A percentile compares a stretch with the other conserved stretches of the same genome.
Conservation (phyloP, 257 asterid species). For the Gentiana dahurica region DNA sequence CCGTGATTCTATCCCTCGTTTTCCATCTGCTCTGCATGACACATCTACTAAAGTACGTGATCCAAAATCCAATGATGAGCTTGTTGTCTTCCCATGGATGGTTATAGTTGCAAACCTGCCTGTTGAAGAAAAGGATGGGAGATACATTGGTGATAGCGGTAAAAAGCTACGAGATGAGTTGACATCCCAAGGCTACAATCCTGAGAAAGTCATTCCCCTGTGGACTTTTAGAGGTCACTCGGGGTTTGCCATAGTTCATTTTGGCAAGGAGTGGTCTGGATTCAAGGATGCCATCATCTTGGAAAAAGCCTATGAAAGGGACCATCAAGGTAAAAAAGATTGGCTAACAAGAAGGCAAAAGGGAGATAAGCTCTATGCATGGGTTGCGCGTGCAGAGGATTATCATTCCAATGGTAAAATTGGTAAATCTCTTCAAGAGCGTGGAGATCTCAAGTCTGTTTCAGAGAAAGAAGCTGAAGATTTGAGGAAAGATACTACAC, state of each 20-base stretch:
- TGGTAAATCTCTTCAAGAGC: conserved; percentile 58
- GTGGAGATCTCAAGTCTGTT: conserved; percentile 72
- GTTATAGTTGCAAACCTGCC: conserved; percentile 68
- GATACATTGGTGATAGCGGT: conserved; percentile 57
- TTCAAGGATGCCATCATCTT: conserved; percentile 60
- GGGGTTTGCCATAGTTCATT: conserved; percentile 64
- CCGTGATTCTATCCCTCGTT: not conserved
- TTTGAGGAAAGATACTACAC: conserved; percentile 37
- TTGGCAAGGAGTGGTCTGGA: conserved; percentile 71
- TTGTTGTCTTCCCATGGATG: conserved; percentile 84
- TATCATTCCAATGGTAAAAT: conserved; percentile 27
- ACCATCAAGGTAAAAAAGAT: conserved; percentile 55
- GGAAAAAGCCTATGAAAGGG: conserved; percentile 66
- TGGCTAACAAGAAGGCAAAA: conserved; percentile 31
- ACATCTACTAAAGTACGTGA: not conserved
- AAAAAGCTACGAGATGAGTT: conserved; percentile 48
- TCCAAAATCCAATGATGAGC: conserved; percentile 27
- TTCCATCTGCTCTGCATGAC: not conserved
- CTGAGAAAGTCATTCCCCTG: conserved; percentile 47
- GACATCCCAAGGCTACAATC: conserved; percentile 56
- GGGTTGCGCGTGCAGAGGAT: conserved; percentile 85
- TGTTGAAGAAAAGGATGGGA: conserved; percentile 38
- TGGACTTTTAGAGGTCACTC: conserved; percentile 61
- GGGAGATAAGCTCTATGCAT: conserved; percentile 52
- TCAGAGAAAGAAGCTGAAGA: conserved; percentile 45